Percentiles rank a stretch among this genome's conserved stretches.
Evolutionary conservation across 2,329 filamentous ascomycete species (phyloP).

Genomic region (Cadophora malorum): DNA sequence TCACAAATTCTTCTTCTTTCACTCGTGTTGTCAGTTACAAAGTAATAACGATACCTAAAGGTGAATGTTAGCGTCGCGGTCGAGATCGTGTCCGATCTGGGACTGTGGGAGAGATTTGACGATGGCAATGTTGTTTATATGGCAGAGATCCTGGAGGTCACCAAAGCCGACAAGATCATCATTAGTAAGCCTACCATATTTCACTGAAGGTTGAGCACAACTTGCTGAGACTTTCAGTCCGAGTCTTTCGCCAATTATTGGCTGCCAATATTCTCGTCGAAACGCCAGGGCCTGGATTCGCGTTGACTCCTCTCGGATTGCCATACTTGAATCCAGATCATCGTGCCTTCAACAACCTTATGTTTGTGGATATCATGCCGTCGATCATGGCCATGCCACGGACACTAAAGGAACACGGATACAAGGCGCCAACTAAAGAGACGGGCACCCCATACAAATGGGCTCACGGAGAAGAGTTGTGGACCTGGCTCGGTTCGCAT

Average conservation of each 20-base stretch:
- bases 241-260: slow-evolving; percentile 35
- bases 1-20: neutral
- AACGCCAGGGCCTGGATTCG: slow-evolving; percentile 27
- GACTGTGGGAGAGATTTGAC: slow-evolving; percentile 36
- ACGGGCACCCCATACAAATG: slow-evolving; percentile 37
- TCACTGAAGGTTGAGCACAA: slow-evolving; percentile 5
- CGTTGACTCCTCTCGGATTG: slow-evolving; percentile 31
- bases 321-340: slow-evolving; percentile 35
- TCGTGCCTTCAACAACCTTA: slow-evolving; percentile 36
- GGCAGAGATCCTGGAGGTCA: slow-evolving; percentile 32
- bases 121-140: slow-evolving; percentile 33
- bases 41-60: slow-evolving; percentile 22
- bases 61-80: slow-evolving; percentile 37
- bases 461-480: slow-evolving; percentile 37
- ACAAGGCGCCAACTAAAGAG: slow-evolving; percentile 39
- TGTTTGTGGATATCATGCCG: slow-evolving; percentile 36
- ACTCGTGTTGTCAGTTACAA: slow-evolving; percentile 28
- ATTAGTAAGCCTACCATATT: slow-evolving; percentile 29
- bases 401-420: slow-evolving; percentile 32
- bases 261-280: slow-evolving; percentile 32
- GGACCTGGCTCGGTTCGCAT: slow-evolving; percentile 37
- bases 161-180: slow-evolving; percentile 37
- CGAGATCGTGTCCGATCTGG: slow-evolving; percentile 34
- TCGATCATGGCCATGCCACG: slow-evolving; percentile 37
- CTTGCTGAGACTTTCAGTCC: slow-evolving; percentile 20